phyloP scores from a whole-genome alignment of 2,329 filamentous ascomycete genomes.

The Penicillium sp. region DNA sequence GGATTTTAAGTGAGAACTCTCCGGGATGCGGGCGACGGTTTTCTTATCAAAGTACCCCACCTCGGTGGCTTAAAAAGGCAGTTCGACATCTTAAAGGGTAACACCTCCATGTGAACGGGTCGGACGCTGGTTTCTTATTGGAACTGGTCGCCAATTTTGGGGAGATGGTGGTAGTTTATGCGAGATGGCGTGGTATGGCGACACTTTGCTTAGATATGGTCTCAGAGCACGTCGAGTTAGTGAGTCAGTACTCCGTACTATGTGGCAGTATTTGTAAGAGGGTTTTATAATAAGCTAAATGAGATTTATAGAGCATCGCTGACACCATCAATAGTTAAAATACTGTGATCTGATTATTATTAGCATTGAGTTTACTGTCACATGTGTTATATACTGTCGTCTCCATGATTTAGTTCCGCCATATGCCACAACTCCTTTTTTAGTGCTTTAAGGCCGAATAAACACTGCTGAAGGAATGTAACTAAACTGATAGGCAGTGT shows the following conservation, averaged over 20 bases:
- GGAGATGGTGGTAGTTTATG: background rate
- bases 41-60: slow-evolving; percentile 4
- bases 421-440: too few species aligned
- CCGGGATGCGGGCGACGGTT: background rate
- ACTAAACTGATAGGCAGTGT: too few species aligned
- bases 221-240: background rate
- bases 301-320: too few species aligned
- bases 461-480: too few species aligned
- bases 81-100: background rate
- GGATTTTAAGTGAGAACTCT: background rate
- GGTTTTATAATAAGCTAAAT: background rate
- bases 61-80: background rate
- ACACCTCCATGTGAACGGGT: background rate
- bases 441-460: too few species aligned
- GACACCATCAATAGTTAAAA: background rate
- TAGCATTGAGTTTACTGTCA: background rate
- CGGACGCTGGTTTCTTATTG: background rate
- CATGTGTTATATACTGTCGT: too few species aligned
- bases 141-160: background rate
- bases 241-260: background rate
- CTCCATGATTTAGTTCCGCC: too few species aligned
- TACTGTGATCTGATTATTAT: background rate
- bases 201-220: slow-evolving; percentile 2
- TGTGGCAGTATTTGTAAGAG: background rate
- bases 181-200: slow-evolving; percentile 8